Percentiles rank a stretch among this genome's conserved stretches.
These are phyloP conservation scores for Tranzscheliella williamsii DNA, from an alignment of 1,284 basidiomycete genomes.

Conservation along the genomic window DNA sequence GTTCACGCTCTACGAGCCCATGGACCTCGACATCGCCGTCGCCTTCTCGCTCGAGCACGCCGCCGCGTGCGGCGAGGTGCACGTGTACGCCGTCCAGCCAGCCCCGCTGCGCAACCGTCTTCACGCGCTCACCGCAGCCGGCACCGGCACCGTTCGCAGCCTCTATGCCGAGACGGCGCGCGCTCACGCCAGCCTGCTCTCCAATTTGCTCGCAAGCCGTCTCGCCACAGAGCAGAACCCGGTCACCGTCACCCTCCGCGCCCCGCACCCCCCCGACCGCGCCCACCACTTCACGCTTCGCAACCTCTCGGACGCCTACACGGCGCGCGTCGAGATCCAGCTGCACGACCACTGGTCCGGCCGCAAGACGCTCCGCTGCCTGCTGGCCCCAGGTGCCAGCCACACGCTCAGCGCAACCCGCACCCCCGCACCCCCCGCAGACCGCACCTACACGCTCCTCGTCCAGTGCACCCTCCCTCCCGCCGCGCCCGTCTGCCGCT, in stretches of 20 bases:
- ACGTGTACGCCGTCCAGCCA: slow-evolving; percentile 30
- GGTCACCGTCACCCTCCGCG: not conserved
- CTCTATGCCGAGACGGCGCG: slow-evolving; percentile 48
- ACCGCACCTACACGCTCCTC: not conserved
- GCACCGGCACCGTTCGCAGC: slow-evolving; percentile 11
- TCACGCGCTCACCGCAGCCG: slow-evolving; percentile 1
- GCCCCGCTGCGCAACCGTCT: slow-evolving; percentile 26
- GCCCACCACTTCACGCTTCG: not conserved
- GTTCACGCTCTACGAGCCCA: slow-evolving; percentile 29
- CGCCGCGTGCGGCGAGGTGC: slow-evolving; percentile 1
- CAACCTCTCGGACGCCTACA: not conserved
- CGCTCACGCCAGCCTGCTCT: slow-evolving; percentile 31
- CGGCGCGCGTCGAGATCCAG: not conserved
- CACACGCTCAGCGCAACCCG: not conserved
- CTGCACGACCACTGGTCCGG: not conserved
- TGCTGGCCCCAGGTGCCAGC: not conserved
- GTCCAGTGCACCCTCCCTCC: not conserved
- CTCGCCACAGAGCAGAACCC: slow-evolving; percentile 24
- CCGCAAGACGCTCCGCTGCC: not conserved
- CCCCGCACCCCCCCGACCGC: not conserved
- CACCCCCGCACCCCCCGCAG: too few relatives aligned
- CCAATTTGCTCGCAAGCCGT: slow-evolving; percentile 20
- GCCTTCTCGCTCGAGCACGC: slow-evolving; percentile 5
- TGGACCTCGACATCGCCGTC: slow-evolving; percentile 33
- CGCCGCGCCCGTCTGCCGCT: not conserved